These are phyloP conservation scores for Penicillium pancosmium DNA, from an alignment of 495 filamentous ascomycete species.

Conservation along the genomic window DNA sequence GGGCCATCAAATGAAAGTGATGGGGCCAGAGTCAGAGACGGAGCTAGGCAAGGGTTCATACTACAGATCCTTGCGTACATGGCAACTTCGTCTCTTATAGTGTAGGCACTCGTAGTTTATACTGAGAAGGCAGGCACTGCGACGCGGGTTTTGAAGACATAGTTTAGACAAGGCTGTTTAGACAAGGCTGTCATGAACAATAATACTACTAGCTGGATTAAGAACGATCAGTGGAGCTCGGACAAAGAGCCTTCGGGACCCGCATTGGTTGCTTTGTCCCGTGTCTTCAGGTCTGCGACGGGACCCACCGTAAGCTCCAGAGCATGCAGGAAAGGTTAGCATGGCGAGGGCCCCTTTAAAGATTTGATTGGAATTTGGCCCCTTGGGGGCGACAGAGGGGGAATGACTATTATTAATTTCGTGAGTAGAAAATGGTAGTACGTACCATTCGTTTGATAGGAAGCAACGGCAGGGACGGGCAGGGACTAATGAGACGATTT, in stretches of 20 bases:
- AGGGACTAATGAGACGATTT: no score
- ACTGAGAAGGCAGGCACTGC: not conserved
- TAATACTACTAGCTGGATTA: not conserved
- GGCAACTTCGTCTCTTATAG: no score
- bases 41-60: no score
- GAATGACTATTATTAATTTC: no score
- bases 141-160: not conserved
- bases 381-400: no score
- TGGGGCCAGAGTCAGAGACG: no score
- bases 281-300: not conserved
- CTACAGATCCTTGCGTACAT: no score
- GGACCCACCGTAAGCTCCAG: not conserved
- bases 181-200: not conserved
- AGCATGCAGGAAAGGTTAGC: not conserved
- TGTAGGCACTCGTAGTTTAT: not conserved
- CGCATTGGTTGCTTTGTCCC: not conserved
- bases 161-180: not conserved
- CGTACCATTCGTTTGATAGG: no score
- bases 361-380: no score
- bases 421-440: no score
- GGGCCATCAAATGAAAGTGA: no score
- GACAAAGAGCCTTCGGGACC: not conserved
- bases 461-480: no score
- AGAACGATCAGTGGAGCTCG: not conserved
- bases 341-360: not conserved